Percentiles rank a stretch among this genome's conserved stretches.
Conservation (phyloP, 2,329 filamentous ascomycete genomes). For the Hypoxylon sp. region DNA sequence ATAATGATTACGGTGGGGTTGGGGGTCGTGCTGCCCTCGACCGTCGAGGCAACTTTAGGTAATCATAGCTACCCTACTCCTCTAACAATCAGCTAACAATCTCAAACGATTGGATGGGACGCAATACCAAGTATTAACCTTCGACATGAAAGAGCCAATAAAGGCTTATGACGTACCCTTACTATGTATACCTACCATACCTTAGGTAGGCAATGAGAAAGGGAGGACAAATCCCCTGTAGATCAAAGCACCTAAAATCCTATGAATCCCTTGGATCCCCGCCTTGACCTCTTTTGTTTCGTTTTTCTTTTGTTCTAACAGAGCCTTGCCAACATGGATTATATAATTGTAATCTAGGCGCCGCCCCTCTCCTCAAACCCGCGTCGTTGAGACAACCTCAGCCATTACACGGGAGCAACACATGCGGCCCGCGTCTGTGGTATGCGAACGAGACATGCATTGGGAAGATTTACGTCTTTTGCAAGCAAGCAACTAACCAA, state of each 20-base stretch:
- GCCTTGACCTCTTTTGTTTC: conserved; percentile 8
- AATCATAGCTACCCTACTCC: not conserved
- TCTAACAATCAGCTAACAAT: not conserved
- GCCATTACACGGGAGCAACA: conserved; percentile 5
- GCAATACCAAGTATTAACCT: conserved; percentile 7
- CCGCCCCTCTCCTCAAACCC: not conserved
- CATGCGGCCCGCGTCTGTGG: conserved; percentile 6
- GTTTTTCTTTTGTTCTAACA: conserved; percentile 7
- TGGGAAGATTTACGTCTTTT: not conserved
- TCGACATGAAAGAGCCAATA: conserved; percentile 2
- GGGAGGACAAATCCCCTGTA: conserved; percentile 4
- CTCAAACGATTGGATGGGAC: conserved; percentile 5
- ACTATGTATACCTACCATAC: not conserved
- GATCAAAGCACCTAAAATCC: not conserved
- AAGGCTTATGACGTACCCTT: conserved; percentile 6
- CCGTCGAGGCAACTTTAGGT: not conserved
- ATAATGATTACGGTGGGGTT: not conserved
- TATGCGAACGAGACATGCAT: conserved; percentile 3
- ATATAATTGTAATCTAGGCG: conserved; percentile 1
- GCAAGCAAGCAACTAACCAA: not conserved
- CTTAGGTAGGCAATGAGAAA: not conserved
- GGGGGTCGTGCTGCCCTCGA: not conserved
- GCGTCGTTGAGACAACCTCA: not conserved
- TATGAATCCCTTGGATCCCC: conserved; percentile 7
- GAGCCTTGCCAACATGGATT: conserved; percentile 5